phyloP scores from a whole-genome alignment of 2,329 filamentous ascomycete genomes.

The Aspergillus felis region DNA sequence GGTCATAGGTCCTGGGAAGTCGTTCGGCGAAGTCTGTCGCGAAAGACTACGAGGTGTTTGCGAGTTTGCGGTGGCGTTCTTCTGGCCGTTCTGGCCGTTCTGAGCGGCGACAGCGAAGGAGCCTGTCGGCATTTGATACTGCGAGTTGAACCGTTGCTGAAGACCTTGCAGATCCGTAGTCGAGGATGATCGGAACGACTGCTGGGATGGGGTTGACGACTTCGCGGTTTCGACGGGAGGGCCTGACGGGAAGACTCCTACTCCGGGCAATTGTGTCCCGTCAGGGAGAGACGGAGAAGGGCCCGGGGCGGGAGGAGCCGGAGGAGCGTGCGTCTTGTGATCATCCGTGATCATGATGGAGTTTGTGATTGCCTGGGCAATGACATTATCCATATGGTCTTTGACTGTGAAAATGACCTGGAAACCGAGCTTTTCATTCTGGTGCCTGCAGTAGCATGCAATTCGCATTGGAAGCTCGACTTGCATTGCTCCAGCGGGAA shows the following conservation, averaged over 20 bases:
- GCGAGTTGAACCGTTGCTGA: constrained; percentile 49
- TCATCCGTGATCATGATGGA: constrained; percentile 98
- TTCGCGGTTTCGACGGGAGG: constrained; percentile 29
- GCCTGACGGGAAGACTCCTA: constrained; percentile 41
- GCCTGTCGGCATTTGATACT: constrained; percentile 37
- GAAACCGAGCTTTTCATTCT: constrained; percentile 89
- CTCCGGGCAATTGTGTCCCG: constrained; percentile 39
- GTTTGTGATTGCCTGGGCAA: constrained; percentile 80
- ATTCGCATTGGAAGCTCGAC: constrained; percentile 91
- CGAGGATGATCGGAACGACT: constrained; percentile 55
- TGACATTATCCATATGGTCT: constrained; percentile 68
- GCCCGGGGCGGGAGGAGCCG: constrained; percentile 31
- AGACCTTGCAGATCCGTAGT: constrained; percentile 61
- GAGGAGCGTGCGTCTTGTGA: constrained; percentile 74
- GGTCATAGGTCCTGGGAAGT: constrained; percentile 59
- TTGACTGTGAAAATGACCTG: constrained; percentile 92
- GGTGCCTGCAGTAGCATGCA: constrained; percentile 93
- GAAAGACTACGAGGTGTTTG: constrained; percentile 63
- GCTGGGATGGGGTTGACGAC: constrained; percentile 29
- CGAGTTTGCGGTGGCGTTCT: constrained; percentile 30
- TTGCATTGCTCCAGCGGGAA: constrained; percentile 62
- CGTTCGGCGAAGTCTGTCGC: constrained; percentile 67
- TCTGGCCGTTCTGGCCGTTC: constrained; percentile 23
- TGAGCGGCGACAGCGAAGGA: constrained; percentile 36
- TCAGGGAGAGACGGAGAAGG: constrained; percentile 35